Evolutionary conservation across 2,329 filamentous ascomycete genomes (phyloP), one percentile per base, ranked within the genome.

Genomic region (Ceratocystis cubensis): DNA sequence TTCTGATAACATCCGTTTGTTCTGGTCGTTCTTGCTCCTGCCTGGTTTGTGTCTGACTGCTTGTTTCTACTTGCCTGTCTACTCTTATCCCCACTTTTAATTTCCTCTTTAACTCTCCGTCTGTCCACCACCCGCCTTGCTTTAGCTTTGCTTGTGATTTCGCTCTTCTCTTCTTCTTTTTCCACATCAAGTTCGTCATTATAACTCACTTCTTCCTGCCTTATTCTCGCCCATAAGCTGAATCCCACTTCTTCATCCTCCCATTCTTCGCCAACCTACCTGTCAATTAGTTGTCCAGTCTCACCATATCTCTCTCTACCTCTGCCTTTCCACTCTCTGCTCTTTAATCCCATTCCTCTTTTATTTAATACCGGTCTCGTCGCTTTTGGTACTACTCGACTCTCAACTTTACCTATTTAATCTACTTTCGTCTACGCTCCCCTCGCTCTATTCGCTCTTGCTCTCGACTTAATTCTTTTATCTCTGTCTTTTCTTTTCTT

Each of bases 81-180:
- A 17, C n/a, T 17, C 48, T 48, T 5, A 22, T 33, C 61, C 30
- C 46, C 61, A 46, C 46, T 63, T 63, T 48, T 50, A 8, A 33
- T 63, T 63, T 63, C 61, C 61, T 63, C 61, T 63, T 48, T 50
- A 63, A 59, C 56, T 41, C 37, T 41, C 37, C 56, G 33, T 20
- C 25, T 25, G 56, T 37, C 56, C 56, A 59, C 56, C 28, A 59
- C 56, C 28, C 37, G 37, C 37, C 37, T 41, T 41, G 13, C 3
- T 41, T 41, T 41, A 41, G 37, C 37, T 15, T 41, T 41, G 56
- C 30, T 37, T 59, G 13, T 28, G 56, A 30, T n/a, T n/a, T 28
- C 50, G 44, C 33, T 59, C 15, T 59, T 59, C 56, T 59, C 28
- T 46, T 41, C 37, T 41, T 41, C 37, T 41, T 41, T 41, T 41